phyloP scores from a whole-genome alignment of 148 eudicot genomes.

The Rhododendron williamsianum region DNA sequence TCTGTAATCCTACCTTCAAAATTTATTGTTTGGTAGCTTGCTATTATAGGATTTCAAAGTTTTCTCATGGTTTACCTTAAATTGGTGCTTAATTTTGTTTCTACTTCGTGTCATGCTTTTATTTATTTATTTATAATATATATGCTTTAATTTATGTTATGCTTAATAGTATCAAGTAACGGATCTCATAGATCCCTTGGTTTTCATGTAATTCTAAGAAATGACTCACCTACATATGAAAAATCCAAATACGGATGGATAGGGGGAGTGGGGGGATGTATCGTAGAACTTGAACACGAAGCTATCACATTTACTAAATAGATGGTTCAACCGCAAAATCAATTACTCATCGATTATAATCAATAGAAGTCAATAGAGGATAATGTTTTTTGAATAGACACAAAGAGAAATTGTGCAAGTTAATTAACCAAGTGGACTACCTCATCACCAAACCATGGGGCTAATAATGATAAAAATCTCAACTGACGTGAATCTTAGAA shows the following conservation, averaged over 20 bases:
- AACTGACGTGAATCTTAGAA: background rate
- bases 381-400: background rate
- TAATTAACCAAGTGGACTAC: background rate
- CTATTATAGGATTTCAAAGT: too few species aligned
- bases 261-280: background rate
- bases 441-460: background rate
- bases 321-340: background rate
- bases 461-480: background rate
- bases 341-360: background rate
- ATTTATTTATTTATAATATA: too few species aligned
- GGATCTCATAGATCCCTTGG: background rate
- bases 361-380: background rate
- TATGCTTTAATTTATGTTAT: too few species aligned
- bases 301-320: background rate
- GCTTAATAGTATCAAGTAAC: background rate
- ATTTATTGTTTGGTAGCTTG: too few species aligned
- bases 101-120: background rate
- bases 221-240: background rate
- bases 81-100: background rate
- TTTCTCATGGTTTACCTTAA: too few species aligned
- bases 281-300: background rate
- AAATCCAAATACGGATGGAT: background rate
- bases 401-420: background rate
- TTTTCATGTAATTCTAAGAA: background rate
- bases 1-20: background rate